These are phyloP conservation scores for Gossypium gossypioides DNA, from an alignment of 441 rosid genomes.

Conservation along the genomic window DNA sequence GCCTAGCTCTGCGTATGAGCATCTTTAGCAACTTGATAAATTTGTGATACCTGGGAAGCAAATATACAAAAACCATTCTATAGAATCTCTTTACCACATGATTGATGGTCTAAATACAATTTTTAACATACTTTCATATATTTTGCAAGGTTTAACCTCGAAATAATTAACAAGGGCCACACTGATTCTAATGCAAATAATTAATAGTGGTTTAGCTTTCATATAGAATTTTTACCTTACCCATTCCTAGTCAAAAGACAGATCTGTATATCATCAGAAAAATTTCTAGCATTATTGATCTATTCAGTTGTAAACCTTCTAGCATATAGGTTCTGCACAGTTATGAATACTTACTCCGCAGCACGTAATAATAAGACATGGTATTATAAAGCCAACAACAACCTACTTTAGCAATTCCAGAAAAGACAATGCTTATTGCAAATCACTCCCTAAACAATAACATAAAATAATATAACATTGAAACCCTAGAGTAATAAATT, in stretches of 20 bases:
- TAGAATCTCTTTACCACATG: neutral
- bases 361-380: neutral
- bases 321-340: neutral
- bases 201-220: neutral
- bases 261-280: neutral
- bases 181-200: neutral
- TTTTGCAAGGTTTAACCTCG: neutral
- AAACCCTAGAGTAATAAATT: neutral
- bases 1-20: constrained; percentile 40
- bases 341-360: neutral
- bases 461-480: neutral
- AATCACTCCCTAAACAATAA: neutral
- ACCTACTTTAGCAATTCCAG: neutral
- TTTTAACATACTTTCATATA: neutral
- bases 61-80: constrained; percentile 9
- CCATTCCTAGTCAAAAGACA: neutral
- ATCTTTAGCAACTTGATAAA: constrained; percentile 44
- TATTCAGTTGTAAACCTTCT: neutral
- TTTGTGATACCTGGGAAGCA: constrained; percentile 49
- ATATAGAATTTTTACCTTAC: neutral
- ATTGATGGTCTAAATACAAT: neutral
- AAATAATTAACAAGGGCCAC: constrained; percentile 9
- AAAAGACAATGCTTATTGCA: neutral
- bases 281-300: constrained; percentile 5
- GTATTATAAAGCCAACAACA: neutral